Conservation (phyloP, 2,329 filamentous ascomycete genomes). For the Aureobasidium sp. region DNA sequence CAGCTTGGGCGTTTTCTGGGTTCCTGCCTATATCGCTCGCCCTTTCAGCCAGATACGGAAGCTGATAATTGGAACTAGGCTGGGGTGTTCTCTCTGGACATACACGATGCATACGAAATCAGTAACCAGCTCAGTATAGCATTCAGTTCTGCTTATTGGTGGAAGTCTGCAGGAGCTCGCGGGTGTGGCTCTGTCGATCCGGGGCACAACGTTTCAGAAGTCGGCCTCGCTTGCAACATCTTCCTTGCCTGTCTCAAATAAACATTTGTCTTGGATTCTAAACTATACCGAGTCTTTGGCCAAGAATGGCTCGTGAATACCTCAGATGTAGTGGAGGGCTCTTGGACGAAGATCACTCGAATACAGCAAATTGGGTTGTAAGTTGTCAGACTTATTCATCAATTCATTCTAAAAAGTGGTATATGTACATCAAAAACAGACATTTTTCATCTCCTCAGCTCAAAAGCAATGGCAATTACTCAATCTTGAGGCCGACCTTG, state of each 20-base stretch:
- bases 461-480: slow-evolving; percentile 21
- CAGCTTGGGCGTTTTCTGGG: too few species aligned
- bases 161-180: neutral
- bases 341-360: too few species aligned
- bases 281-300: too few species aligned
- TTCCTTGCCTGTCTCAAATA: neutral
- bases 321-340: too few species aligned
- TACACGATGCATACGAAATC: neutral
- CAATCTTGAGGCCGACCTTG: slow-evolving; percentile 35
- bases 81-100: neutral
- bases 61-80: too few species aligned
- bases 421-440: slow-evolving; percentile 7
- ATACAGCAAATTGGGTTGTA: neutral
- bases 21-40: too few species aligned
- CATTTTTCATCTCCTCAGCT: neutral
- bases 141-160: neutral
- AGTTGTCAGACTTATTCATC: neutral
- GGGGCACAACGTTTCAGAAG: slow-evolving; percentile 1
- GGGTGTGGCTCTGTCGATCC: neutral
- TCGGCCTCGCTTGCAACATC: neutral
- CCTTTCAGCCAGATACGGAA: too few species aligned
- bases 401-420: slow-evolving; percentile 8
- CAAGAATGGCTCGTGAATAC: too few species aligned
- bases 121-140: neutral
- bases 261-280: too few species aligned